Conservation (phyloP, 176 grass and related monocot species). For the Aegilops umbellulata region DNA sequence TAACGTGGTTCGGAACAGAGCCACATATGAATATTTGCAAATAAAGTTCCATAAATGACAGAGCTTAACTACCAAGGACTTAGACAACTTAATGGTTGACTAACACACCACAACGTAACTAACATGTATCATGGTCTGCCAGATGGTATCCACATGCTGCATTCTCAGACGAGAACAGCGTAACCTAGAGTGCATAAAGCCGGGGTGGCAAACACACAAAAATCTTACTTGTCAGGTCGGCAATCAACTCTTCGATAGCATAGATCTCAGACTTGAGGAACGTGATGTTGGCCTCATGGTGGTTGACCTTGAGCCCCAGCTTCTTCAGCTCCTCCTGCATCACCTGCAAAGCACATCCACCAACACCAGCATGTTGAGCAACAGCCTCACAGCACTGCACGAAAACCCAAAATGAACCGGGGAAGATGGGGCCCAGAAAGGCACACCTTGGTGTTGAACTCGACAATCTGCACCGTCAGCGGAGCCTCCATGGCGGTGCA, state of each 20-base stretch:
- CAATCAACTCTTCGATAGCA: slow-evolving; percentile 28
- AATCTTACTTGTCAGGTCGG: slow-evolving; percentile 57
- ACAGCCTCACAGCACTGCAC: background rate
- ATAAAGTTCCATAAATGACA: background rate
- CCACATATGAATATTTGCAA: background rate
- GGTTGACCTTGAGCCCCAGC: slow-evolving; percentile 55
- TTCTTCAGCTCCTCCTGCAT: slow-evolving; percentile 66
- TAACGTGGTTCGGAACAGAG: background rate
- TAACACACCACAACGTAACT: background rate
- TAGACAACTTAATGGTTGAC: background rate
- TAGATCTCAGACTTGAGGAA: slow-evolving; percentile 62
- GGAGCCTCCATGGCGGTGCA: slow-evolving; percentile 22
- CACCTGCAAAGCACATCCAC: slow-evolving; percentile 38
- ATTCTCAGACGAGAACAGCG: slow-evolving; percentile 2
- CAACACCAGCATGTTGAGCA: background rate
- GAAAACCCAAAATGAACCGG: background rate
- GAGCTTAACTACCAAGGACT: background rate
- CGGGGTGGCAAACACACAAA: background rate
- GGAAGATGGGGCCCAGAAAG: background rate
- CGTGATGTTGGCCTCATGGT: slow-evolving; percentile 68
- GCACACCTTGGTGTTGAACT: slow-evolving; percentile 32
- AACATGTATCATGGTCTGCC: background rate
- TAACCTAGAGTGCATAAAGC: background rate
- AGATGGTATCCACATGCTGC: background rate
- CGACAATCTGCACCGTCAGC: slow-evolving; percentile 5